Evolutionary conservation across 805 yeast genomes (phyloP).

Genomic region (Komagataella ulmi): DNA sequence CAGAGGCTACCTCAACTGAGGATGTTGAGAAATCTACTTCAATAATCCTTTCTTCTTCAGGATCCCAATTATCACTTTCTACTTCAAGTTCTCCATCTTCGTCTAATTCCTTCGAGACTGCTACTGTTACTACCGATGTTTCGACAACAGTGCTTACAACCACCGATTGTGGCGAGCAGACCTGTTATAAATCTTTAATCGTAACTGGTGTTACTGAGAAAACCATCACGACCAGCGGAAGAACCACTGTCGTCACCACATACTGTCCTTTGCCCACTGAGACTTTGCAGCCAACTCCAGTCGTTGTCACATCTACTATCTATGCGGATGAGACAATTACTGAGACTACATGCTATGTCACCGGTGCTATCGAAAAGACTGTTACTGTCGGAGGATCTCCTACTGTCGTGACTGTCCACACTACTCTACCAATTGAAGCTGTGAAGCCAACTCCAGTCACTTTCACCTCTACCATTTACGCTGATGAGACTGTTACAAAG

Average conservation of each 20-base stretch:
- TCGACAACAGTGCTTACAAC: conserved; percentile 15
- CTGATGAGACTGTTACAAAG: neutral
- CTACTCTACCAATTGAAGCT: neutral
- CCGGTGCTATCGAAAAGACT: neutral
- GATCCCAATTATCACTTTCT: neutral
- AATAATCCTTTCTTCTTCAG: neutral
- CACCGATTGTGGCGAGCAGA: conserved; percentile 13
- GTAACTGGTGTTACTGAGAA: conserved; percentile 7
- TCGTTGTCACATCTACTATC: neutral
- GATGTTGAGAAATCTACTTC: neutral
- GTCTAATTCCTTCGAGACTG: conserved; percentile 1
- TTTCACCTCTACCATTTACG: neutral
- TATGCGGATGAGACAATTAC: neutral
- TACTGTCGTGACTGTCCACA: neutral
- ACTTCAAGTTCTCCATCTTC: neutral
- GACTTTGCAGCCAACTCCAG: conserved; percentile 4
- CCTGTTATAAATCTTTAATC: conserved; percentile 14
- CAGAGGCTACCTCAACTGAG: neutral
- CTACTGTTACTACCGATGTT: conserved; percentile 7
- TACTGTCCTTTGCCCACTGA: conserved; percentile 16
- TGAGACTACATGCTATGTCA: neutral
- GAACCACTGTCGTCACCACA: conserved; percentile 23
- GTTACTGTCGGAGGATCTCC: neutral
- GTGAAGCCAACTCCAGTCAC: neutral
- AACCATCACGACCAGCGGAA: conserved; percentile 20